These are phyloP conservation scores for Nemania serpens DNA, from an alignment of 2,329 filamentous ascomycete species.

Conservation along the genomic window DNA sequence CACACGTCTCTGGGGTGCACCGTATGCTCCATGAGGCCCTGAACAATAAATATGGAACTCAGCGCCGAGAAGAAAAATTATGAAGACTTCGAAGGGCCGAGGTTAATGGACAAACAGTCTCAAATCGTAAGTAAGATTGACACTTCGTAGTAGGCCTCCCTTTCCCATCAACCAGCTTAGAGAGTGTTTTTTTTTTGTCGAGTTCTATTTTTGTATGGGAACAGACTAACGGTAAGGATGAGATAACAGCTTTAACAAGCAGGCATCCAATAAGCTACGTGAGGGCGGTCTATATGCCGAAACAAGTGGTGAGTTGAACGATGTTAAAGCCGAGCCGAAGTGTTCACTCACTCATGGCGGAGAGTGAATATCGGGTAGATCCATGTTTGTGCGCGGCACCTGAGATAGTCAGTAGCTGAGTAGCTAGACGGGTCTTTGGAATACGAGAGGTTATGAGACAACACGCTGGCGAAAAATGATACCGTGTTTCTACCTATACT, in stretches of 20 bases:
- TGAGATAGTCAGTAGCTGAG: conserved; percentile 3
- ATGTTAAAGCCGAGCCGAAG: neutral
- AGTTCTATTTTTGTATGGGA: too few relatives aligned
- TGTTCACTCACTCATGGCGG: neutral
- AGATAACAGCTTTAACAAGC: too few relatives aligned
- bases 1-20: neutral
- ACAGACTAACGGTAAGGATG: too few relatives aligned
- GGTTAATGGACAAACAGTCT: too few relatives aligned
- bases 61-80: too few relatives aligned
- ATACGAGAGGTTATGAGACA: conserved; percentile 24
- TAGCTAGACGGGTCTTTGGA: conserved; percentile 1
- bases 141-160: too few relatives aligned
- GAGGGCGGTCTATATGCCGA: neutral
- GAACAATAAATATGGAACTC: too few relatives aligned
- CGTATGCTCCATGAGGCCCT: neutral
- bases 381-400: conserved; percentile 6
- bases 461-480: neutral
- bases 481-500: conserved; percentile 8
- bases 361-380: neutral
- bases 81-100: too few relatives aligned
- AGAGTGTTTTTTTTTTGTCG: too few relatives aligned
- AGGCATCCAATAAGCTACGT: too few relatives aligned
- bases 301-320: neutral
- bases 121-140: too few relatives aligned
- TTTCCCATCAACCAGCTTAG: too few relatives aligned